Evolutionary conservation across 2,329 filamentous ascomycete genomes (phyloP).

Genomic region (Calonectria honghensis): DNA sequence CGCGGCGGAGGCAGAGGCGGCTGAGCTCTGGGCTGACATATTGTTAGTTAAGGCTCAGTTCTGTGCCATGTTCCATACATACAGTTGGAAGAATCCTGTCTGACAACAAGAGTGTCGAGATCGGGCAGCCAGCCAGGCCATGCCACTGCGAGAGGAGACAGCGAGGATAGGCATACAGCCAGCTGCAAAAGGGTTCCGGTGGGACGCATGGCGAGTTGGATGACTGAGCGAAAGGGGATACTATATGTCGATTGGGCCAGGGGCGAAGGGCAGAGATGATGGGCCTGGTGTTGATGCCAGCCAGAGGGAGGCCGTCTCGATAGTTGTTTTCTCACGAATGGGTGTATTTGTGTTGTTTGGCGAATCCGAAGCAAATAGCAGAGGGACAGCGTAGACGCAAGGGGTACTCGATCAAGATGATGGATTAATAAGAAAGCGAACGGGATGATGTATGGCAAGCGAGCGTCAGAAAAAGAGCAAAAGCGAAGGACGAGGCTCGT

Average conservation of each 20-base stretch:
- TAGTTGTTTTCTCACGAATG: conserved; percentile 14
- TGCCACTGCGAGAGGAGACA: conserved; percentile 71
- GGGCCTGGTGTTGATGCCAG: conserved; percentile 28
- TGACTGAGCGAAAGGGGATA: conserved; percentile 25
- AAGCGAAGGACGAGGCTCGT: conserved; percentile 45
- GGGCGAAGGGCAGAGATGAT: neutral
- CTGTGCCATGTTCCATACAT: neutral
- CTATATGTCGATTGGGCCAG: conserved; percentile 17
- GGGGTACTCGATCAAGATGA: conserved; percentile 29
- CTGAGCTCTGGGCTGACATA: conserved; percentile 28
- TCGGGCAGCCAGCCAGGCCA: conserved; percentile 76
- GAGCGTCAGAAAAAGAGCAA: conserved; percentile 44
- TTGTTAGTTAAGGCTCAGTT: neutral
- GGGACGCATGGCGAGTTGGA: conserved; percentile 67
- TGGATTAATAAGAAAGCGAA: conserved; percentile 24
- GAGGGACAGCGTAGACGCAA: neutral
- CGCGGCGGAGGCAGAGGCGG: conserved; percentile 27
- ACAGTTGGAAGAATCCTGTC: conserved; percentile 59
- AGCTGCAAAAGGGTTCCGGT: conserved; percentile 67
- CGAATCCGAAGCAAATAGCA: conserved; percentile 22
- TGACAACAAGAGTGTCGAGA: conserved; percentile 71
- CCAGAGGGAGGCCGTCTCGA: conserved; percentile 31
- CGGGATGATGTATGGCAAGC: conserved; percentile 35
- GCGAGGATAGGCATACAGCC: conserved; percentile 70
- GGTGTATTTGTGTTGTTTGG: neutral